Conservation (phyloP, 176 grass and related monocot species). For the Leersia perrieri region DNA sequence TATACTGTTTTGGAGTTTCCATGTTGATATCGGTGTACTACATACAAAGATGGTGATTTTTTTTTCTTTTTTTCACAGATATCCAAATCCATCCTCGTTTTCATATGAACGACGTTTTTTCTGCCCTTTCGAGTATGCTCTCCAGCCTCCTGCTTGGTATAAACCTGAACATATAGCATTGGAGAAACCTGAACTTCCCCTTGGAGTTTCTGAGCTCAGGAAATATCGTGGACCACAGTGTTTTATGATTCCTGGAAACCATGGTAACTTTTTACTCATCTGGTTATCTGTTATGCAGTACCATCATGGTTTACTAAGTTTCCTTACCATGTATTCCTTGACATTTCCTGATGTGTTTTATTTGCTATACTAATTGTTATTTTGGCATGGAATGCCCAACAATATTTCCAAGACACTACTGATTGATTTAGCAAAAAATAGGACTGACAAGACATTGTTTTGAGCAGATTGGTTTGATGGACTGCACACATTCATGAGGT, state of each 20-base stretch:
- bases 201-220: slow-evolving; percentile 71
- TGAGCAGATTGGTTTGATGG: slow-evolving; percentile 99
- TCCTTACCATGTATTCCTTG: slow-evolving; percentile 24
- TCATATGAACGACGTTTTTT: slow-evolving; percentile 93
- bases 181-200: slow-evolving; percentile 91
- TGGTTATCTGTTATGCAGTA: neutral
- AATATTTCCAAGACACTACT: neutral
- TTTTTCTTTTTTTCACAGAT: slow-evolving; percentile 48
- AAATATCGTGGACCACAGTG: slow-evolving; percentile 82
- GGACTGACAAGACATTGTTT: neutral
- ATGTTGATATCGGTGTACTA: neutral
- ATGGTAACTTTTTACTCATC: slow-evolving; percentile 51
- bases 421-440: neutral
- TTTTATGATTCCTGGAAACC: slow-evolving; percentile 97
- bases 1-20: neutral
- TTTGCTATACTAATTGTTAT: slow-evolving; percentile 12
- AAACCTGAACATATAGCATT: slow-evolving; percentile 84
- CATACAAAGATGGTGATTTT: slow-evolving; percentile 8
- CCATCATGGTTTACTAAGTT: neutral
- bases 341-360: neutral
- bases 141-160: slow-evolving; percentile 90
- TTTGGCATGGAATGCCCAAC: slow-evolving; percentile 4
- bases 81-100: slow-evolving; percentile 95
- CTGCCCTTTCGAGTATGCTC: slow-evolving; percentile 88
- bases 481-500: slow-evolving; percentile 94